Base-by-base conservation (phyloP, 2,329 filamentous ascomycete genomes). In the Geosmithia flava region DNA sequence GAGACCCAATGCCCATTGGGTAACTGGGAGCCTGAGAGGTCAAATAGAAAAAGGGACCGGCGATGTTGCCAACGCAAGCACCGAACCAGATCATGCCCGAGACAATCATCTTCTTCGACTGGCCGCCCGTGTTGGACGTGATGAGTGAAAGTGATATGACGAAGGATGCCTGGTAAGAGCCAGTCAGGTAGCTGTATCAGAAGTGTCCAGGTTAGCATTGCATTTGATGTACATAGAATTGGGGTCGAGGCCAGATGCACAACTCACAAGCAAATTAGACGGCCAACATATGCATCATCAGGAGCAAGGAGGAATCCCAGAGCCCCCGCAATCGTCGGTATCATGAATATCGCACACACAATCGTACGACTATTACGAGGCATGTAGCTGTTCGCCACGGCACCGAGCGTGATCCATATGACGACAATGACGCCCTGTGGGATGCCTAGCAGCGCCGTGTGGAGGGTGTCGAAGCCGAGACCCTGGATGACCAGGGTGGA, bases 101-200 rank as follows among this genome's bases (percentile, higher is more conserved):
- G n/a, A 77, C 78, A 23, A 81, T 73, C 44, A 81, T 76, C 56
- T 83, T 80, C 57, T 81, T 81, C 1, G 76, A 79, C 52, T 80
- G 75, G 0, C 77, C 77, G 1, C 66, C 69, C 0, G 68, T 70
- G 53, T 76, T 76, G 39, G 69, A 69, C 0, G 70, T 72, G 42
- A 69, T 68, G 50, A 75, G 65, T 1, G 67, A 68, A 0, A 75
- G 59, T 2, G 55, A 60, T 20, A 68, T 58, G 43, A 67, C 64
- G 30, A 66, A 68, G 0, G 66, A 67, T 1, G 66, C 64, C 40
- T 67, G 63, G 51, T 67, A 66, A 1, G 63, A 67, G 42, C 64
- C 63, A 50, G 55, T 61, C 13, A 66, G 57, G 44, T 62, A 62
- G 33, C 33, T 37, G 15, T 13, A 13, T 11, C 33, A 13, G 11